Percentiles rank a stretch among this genome's conserved stretches.
Conservation (phyloP, 345 rosid genomes). For the Salix purpurea region DNA sequence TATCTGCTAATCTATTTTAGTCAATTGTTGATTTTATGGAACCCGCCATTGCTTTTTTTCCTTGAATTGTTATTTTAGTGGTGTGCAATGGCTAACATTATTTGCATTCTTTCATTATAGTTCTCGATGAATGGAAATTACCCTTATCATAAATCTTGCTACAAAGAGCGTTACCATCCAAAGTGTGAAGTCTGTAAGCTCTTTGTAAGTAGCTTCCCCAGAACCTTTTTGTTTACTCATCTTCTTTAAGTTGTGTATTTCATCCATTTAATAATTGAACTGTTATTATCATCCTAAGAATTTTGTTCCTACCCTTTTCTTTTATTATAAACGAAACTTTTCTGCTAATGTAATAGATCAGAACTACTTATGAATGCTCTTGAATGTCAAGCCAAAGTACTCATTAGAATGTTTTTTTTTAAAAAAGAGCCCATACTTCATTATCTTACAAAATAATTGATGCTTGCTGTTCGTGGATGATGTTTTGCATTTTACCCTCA, state of each 20-base stretch:
- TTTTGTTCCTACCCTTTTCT: neutral
- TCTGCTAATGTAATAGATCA: neutral
- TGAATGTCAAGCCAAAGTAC: neutral
- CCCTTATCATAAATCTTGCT: conserved; percentile 32
- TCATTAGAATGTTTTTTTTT: neutral
- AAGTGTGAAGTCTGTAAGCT: conserved; percentile 35
- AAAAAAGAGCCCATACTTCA: neutral
- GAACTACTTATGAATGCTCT: neutral
- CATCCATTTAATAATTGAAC: neutral
- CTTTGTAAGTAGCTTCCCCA: conserved; percentile 21
- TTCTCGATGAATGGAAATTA: conserved; percentile 30
- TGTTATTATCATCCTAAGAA: neutral
- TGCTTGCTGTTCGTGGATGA: neutral
- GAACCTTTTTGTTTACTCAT: neutral
- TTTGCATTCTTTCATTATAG: conserved; percentile 12
- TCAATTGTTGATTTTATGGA: conserved; percentile 6
- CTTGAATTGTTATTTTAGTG: conserved; percentile 9
- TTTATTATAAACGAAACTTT: neutral
- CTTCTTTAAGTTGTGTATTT: neutral
- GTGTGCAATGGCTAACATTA: conserved; percentile 14
- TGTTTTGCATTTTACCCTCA: neutral
- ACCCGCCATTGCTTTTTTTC: neutral
- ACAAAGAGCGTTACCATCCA: conserved; percentile 32
- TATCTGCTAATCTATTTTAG: neutral
- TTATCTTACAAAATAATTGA: neutral